Evolutionary conservation across 2,329 filamentous ascomycete species (phyloP).

Genomic region (Fusarium albidum): DNA sequence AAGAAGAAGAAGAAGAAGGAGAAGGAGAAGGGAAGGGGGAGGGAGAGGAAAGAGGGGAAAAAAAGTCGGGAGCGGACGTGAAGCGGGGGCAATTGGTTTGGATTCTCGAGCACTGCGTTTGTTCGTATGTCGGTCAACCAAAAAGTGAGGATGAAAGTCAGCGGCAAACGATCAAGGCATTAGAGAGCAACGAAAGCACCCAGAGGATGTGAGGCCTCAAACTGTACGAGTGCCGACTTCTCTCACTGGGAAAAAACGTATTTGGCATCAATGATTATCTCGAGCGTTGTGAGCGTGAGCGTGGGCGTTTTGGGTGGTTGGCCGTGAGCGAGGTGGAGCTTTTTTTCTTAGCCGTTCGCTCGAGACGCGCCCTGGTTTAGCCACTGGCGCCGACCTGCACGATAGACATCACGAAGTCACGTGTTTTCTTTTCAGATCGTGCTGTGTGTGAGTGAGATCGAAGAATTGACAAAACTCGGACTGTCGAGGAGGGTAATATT

Average conservation of each 20-base stretch:
- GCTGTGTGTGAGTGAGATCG: neutral
- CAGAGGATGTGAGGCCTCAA: neutral
- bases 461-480: neutral
- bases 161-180: constrained; percentile 2
- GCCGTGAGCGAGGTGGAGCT: constrained; percentile 15
- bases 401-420: constrained; percentile 39
- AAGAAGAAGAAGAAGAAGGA: constrained; percentile 6
- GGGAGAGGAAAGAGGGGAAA: constrained; percentile 16
- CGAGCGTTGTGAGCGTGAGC: constrained; percentile 7
- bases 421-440: constrained; percentile 19
- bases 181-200: neutral
- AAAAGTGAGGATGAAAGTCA: constrained; percentile 24
- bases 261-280: neutral
- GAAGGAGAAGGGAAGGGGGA: constrained; percentile 15
- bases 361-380: constrained; percentile 28
- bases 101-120: constrained; percentile 16
- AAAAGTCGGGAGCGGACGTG: constrained; percentile 19
- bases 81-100: constrained; percentile 1
- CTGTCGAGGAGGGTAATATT: neutral
- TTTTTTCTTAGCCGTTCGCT: constrained; percentile 28
- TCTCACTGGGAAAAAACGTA: constrained; percentile 13
- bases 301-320: neutral
- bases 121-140: constrained; percentile 20
- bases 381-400: constrained; percentile 22
- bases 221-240: neutral